Evolutionary conservation across 2,329 filamentous ascomycete genomes (phyloP), one percentile per base, ranked within the genome.

Genomic region (Sporothrix dimorphospora): DNA sequence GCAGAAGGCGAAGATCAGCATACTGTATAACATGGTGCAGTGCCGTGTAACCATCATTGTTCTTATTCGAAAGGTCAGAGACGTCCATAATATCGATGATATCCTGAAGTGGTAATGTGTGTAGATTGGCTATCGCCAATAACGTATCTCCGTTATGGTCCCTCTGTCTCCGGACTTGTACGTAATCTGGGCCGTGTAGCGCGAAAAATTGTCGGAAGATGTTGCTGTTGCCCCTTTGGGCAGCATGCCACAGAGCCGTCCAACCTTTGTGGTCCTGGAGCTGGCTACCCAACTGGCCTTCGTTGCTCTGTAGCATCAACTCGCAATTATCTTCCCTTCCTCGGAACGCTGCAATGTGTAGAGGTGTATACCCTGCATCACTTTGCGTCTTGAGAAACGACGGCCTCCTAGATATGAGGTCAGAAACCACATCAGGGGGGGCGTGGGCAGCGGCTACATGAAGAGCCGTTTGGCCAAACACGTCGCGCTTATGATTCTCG

Each of bases 401-500:
- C 53, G 53, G 27, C 27, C 27, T 19, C 53, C 21, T 57, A 4
- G 53, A 57, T 34, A 57, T 34, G 11, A 57, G 24, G 24, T 34
- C 2, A 19, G 53, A 34, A 30, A 57, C 24, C 12, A 30, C 14
- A 16, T 34, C 3, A 34, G 12, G 1, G 24, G 53, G 16, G 27
- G 24, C 53, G 53, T 57, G 24, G 53, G 53, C 21, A 57, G 53
- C 53, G 12, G 53, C 53, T 14, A 57, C 34, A 57, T 57, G 53
- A 57, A 57, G 53, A 57, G 19, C 2, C 19, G 53, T 57, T 34
- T 34, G 53, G 21, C 53, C 53, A 34, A 57, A 57, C 24, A 27
- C 12, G 53, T 57, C 53, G 53, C 53, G 53, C 53, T 34, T 57
- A 57, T 57, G 11, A 16, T 34, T 34, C 11, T 30, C 53, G 21